These are phyloP conservation scores for Chrysopogon serrulatus DNA, from an alignment of 176 grass and related monocot species.

Conservation along the genomic window DNA sequence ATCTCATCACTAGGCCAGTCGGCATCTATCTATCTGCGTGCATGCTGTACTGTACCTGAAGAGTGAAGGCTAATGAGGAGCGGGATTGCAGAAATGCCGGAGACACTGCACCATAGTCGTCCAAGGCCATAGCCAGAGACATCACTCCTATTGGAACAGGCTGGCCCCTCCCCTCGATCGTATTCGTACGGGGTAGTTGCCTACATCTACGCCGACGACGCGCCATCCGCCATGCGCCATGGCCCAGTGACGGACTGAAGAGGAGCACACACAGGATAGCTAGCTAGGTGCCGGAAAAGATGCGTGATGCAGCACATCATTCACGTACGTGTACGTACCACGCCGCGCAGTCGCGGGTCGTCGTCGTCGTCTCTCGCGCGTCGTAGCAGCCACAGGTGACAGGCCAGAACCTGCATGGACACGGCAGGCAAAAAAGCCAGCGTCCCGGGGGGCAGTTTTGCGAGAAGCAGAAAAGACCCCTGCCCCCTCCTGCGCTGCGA, in stretches of 20 bases:
- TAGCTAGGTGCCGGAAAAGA: slow-evolving; percentile 19
- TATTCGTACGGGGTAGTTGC: not conserved
- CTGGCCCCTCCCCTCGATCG: too few species aligned
- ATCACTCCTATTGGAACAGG: too few species aligned
- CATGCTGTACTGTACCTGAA: not conserved
- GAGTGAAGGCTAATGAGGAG: not conserved
- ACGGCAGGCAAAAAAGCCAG: not conserved
- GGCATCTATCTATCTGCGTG: not conserved
- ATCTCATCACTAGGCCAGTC: not conserved
- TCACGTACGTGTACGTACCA: not conserved
- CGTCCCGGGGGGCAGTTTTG: not conserved
- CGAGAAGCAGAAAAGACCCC: slow-evolving; percentile 13
- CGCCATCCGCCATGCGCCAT: too few species aligned
- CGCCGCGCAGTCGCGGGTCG: not conserved
- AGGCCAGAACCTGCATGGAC: not conserved
- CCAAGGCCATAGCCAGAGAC: too few species aligned
- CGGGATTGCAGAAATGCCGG: not conserved
- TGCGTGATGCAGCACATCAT: slow-evolving; percentile 13
- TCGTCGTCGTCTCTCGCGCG: not conserved
- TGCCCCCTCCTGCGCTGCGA: not conserved
- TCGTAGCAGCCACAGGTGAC: not conserved
- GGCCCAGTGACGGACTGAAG: too few species aligned
- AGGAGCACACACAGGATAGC: not conserved
- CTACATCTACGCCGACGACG: too few species aligned
- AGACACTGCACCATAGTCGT: not conserved